Base-by-base conservation (phyloP, 169 alveolate genomes). In the Perkinsus marinus region DNA sequence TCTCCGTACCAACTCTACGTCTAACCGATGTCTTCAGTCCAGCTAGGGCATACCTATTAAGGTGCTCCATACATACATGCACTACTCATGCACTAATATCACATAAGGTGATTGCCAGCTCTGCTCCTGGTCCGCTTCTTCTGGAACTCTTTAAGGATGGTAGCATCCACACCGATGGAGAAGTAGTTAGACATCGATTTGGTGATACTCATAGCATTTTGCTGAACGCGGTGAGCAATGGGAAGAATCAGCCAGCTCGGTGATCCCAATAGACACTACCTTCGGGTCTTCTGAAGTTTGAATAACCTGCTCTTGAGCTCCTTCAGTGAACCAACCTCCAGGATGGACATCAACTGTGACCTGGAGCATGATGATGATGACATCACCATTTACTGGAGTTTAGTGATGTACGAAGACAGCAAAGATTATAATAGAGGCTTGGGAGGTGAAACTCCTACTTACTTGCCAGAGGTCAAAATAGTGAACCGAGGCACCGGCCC, bases 91-190 rank as follows among this genome's bases (percentile, higher is more conserved):
- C 7, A 19, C 7, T 13, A 13, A 13, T 0, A 30, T 57, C 22
- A 57, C 79, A 57, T 93, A 43, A 93, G 47, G 13, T 93, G 89
- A 68, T 93, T 93, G 22, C 91, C 57, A 26, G 68, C 57, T 34
- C 93, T 93, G 16, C 89, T 91, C 30, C 90, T 68, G 26, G 94
- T 93, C 36, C 97, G 93, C 47, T 93, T 94, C 89, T 95, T 96
- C 90, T 96, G 97, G 91, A 95, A 95, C 19, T 95, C 96, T 36
- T 93, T 93, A 5, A 97, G 98, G 37, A 97, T 95, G 92, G 97
- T 92, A 34, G 97, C 96, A 95, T 97, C 98, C 69, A 95, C 94
- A 6, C 98, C 98, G 30, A 96, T 93, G 38, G 96, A 94, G 92
- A 95, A 96, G 91, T 96, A 96, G 91, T 96, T 96, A 6, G 96